Evolutionary conservation across 1,139 yeast genomes (phyloP).

Genomic region (Petasospora rhodanensis): DNA sequence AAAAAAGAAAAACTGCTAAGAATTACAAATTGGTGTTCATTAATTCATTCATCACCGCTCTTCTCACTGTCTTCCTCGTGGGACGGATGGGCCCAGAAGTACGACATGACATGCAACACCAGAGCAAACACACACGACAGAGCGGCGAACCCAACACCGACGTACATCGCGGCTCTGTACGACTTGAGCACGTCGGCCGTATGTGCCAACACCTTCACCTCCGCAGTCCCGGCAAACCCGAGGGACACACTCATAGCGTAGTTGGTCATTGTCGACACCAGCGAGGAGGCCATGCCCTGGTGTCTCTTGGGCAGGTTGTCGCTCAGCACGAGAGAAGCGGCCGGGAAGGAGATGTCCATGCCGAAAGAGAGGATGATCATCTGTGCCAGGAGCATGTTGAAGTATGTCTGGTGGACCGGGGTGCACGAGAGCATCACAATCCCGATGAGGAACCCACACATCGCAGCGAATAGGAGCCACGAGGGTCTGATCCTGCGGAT

Average conservation of each 20-base stretch:
- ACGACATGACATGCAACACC: constrained; percentile 9
- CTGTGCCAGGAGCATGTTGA: constrained; percentile 42
- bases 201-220: constrained; percentile 31
- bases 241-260: constrained; percentile 49
- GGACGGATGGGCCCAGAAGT: constrained; percentile 8
- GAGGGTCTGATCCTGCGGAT: constrained; percentile 43
- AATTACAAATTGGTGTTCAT: too few relatives aligned
- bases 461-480: constrained; percentile 38
- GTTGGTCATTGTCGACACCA: constrained; percentile 49
- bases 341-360: constrained; percentile 56
- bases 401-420: constrained; percentile 47
- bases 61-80: too few relatives aligned
- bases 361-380: constrained; percentile 50
- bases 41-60: too few relatives aligned
- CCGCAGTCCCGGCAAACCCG: constrained; percentile 49
- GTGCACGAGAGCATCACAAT: constrained; percentile 42
- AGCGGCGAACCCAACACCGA: constrained; percentile 29
- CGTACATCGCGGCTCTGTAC: constrained; percentile 43
- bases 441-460: constrained; percentile 45
- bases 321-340: constrained; percentile 48
- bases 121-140: constrained; percentile 17
- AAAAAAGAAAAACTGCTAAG: too few relatives aligned
- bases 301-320: constrained; percentile 44
- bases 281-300: constrained; percentile 58
- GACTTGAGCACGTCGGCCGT: constrained; percentile 27